Evolutionary conservation across 306 rosid genomes (phyloP).

Genomic region (Mimosa pudica): DNA sequence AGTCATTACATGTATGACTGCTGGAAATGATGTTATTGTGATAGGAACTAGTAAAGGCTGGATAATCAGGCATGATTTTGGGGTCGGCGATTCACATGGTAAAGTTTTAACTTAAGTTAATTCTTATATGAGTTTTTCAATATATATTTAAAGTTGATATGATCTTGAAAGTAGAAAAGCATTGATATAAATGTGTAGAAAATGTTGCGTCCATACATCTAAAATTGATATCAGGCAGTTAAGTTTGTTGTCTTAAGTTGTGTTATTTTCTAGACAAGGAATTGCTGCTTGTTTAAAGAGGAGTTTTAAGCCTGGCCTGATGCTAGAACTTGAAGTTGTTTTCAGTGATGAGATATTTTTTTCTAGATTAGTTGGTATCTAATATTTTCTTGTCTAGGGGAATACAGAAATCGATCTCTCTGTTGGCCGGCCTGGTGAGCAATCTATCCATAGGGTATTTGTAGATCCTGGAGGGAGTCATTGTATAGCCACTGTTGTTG

Average conservation of each 20-base stretch:
- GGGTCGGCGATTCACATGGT: constrained; percentile 85
- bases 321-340: constrained; percentile 21
- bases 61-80: constrained; percentile 94
- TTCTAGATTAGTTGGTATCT: constrained; percentile 3
- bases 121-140: background rate
- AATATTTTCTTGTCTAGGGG: constrained; percentile 38
- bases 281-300: background rate
- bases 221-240: constrained; percentile 15
- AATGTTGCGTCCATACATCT: constrained; percentile 4
- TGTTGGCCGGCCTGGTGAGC: constrained; percentile 88
- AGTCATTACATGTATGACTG: constrained; percentile 85
- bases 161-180: background rate
- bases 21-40: constrained; percentile 88
- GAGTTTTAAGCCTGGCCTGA: constrained; percentile 10
- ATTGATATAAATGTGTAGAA: background rate
- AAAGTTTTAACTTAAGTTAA: constrained; percentile 21
- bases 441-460: constrained; percentile 91
- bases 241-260: constrained; percentile 16
- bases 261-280: background rate
- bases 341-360: constrained; percentile 21
- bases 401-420: constrained; percentile 80
- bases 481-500: constrained; percentile 80
- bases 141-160: background rate
- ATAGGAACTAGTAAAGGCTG: constrained; percentile 96
- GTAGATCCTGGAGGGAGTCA: constrained; percentile 99